Base-by-base conservation (phyloP, 2,329 filamentous ascomycete genomes). In the Mycosphaerella arachidis region DNA sequence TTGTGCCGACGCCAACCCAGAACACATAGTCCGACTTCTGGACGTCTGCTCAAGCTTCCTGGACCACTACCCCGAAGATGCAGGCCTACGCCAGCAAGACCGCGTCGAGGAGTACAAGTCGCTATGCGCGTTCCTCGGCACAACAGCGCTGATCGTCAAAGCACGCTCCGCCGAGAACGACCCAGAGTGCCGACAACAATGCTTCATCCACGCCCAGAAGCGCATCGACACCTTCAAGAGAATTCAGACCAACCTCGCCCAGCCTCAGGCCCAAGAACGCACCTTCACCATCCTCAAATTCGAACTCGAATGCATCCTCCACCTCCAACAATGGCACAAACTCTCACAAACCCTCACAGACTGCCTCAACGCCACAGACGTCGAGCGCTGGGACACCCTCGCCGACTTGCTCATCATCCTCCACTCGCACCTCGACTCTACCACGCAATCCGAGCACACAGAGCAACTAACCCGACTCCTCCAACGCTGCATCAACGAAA, bases 251-350 rank as follows among this genome's bases (percentile, higher is more conserved):
- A 45, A 46, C 18, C 29, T 60, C n/a, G 61, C 61, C 62, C 0
- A 68, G 73, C 7, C 6, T 12, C 68, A 84, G 9, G 75, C 81
- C 0, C 76, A 81, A 20, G 76, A 79, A 12, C 73, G 75, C 1
- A 74, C 78, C 1, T 81, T 86, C 6, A 82, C 85, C 2, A 75
- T 96, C 18, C 77, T 91, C 7, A 84, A 88, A 0, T 90, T 92
- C 64, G 89, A 94, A 65, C 89, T 96, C 62, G 92, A 96, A 76
- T 88, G 86, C 2, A 85, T 87, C 0, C 76, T 89, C 43, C 80
- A 79, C 33, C 77, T 94, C 4, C 82, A 85, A 60, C 79, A 82
- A 20, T 94, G 87, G 88, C 82, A 89, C 48, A 80, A 84, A 40
- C 76, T 95, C 1, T 76, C 80, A 5, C 73, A 77, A 16, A 83